phyloP scores from a whole-genome alignment of 2,329 filamentous ascomycete genomes.

The Kalmusia sp. region DNA sequence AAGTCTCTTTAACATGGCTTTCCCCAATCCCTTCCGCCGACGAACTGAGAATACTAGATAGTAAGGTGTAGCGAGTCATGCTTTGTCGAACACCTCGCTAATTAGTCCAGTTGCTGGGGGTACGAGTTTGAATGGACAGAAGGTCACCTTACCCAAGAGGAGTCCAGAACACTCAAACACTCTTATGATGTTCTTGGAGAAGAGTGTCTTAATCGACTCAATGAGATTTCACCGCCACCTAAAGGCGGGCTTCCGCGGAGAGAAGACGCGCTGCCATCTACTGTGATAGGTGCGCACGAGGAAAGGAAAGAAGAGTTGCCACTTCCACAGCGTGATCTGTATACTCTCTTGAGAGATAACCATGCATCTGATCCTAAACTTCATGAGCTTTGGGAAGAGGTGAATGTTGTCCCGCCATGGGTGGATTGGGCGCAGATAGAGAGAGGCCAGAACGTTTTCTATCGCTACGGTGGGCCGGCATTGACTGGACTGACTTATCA shows the following conservation, averaged over 20 bases:
- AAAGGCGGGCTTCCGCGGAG: conserved; percentile 48
- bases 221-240: conserved; percentile 63
- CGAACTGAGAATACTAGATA: conserved; percentile 52
- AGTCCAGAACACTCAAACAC: conserved; percentile 67
- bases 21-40: conserved; percentile 51
- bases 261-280: conserved; percentile 39
- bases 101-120: conserved; percentile 62
- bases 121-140: conserved; percentile 74
- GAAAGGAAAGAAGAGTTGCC: conserved; percentile 43
- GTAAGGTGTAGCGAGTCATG: conserved; percentile 40
- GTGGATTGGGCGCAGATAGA: conserved; percentile 79
- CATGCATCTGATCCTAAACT: conserved; percentile 63
- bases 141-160: conserved; percentile 66
- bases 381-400: conserved; percentile 67
- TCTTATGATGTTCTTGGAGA: conserved; percentile 74
- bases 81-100: conserved; percentile 15
- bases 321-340: conserved; percentile 64
- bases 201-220: conserved; percentile 68
- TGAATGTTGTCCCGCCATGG: conserved; percentile 74
- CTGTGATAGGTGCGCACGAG: conserved; percentile 29
- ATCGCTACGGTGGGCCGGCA: conserved; percentile 73
- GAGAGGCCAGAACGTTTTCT: conserved; percentile 78
- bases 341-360: conserved; percentile 67
- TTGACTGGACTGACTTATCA: conserved; percentile 71
- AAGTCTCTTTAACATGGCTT: conserved; percentile 47